Evolutionary conservation across 2,329 filamentous ascomycete genomes (phyloP).

Genomic region (Thyridium curvatum): DNA sequence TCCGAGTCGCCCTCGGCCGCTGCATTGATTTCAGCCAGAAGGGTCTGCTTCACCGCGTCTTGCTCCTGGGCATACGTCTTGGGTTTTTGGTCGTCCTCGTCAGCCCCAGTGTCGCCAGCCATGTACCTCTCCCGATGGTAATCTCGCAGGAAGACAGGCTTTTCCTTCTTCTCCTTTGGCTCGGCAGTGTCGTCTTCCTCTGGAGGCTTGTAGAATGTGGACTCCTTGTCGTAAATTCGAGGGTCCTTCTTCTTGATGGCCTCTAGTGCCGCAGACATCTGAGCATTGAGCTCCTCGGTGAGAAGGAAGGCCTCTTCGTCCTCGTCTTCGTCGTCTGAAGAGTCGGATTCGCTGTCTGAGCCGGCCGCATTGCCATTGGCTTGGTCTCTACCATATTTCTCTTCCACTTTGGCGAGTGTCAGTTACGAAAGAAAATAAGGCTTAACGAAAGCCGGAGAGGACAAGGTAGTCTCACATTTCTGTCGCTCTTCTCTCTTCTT

Average conservation of each 20-base stretch:
- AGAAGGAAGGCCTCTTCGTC: slow-evolving; percentile 86
- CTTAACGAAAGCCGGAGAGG: slow-evolving; percentile 5
- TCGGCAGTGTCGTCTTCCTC: slow-evolving; percentile 39
- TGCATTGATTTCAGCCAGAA: slow-evolving; percentile 76
- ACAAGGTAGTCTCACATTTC: slow-evolving; percentile 41
- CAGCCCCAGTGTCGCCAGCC: slow-evolving; percentile 56
- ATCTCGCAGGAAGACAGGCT: slow-evolving; percentile 79
- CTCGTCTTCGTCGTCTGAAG: slow-evolving; percentile 71
- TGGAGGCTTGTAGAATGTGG: slow-evolving; percentile 68
- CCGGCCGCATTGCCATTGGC: slow-evolving; percentile 39
- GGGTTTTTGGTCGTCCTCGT: slow-evolving; percentile 53
- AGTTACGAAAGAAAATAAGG: no score
- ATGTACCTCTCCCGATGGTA: slow-evolving; percentile 91
- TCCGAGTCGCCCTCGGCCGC: slow-evolving; percentile 37
- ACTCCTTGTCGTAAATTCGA: slow-evolving; percentile 74
- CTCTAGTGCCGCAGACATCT: slow-evolving; percentile 80
- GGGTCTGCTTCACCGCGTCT: slow-evolving; percentile 68
- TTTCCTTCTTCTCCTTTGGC: slow-evolving; percentile 58
- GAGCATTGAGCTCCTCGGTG: slow-evolving; percentile 76
- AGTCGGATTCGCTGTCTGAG: slow-evolving; percentile 52
- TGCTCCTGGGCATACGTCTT: slow-evolving; percentile 86
- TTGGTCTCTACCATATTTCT: slow-evolving; percentile 62
- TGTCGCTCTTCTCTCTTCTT: slow-evolving; percentile 90
- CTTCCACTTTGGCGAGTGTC: slow-evolving; percentile 60
- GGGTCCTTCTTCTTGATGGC: slow-evolving; percentile 91